Evolutionary conservation across 2,329 filamentous ascomycete species (phyloP).

Genomic region (Penicillium sp.): DNA sequence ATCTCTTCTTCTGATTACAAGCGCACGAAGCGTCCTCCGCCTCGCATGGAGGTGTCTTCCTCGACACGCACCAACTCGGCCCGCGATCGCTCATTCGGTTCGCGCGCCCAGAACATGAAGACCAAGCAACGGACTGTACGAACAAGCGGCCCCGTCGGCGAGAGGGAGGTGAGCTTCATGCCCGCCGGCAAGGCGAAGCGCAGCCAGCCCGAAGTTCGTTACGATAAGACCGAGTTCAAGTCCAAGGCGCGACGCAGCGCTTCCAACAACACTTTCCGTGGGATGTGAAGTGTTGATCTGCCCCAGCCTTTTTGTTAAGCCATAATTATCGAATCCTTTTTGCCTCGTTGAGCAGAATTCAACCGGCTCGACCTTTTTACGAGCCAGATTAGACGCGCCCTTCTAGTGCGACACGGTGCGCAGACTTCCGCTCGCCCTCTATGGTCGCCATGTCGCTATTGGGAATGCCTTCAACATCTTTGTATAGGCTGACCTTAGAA

Average conservation of each 20-base stretch:
- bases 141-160: slow-evolving; percentile 42
- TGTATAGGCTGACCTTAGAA: neutral
- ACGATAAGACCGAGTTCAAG: slow-evolving; percentile 24
- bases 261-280: slow-evolving; percentile 49
- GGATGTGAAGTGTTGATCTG: slow-evolving; percentile 35
- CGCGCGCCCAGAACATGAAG: slow-evolving; percentile 50
- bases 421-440: neutral
- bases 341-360: neutral
- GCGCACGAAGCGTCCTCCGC: slow-evolving; percentile 49
- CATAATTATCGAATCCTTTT: neutral
- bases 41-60: slow-evolving; percentile 59
- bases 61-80: slow-evolving; percentile 45
- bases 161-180: slow-evolving; percentile 60
- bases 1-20: slow-evolving; percentile 58
- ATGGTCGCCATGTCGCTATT: neutral
- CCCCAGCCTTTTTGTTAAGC: neutral
- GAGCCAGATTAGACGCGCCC: neutral
- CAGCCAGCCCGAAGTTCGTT: slow-evolving; percentile 20
- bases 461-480: neutral
- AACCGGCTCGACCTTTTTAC: neutral
- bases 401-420: neutral
- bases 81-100: slow-evolving; percentile 57
- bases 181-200: slow-evolving; percentile 48
- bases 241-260: slow-evolving; percentile 49
- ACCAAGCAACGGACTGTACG: slow-evolving; percentile 34